These are phyloP conservation scores for Gynostemma pentaphyllum DNA, from an alignment of 306 rosid genomes.

Conservation along the genomic window DNA sequence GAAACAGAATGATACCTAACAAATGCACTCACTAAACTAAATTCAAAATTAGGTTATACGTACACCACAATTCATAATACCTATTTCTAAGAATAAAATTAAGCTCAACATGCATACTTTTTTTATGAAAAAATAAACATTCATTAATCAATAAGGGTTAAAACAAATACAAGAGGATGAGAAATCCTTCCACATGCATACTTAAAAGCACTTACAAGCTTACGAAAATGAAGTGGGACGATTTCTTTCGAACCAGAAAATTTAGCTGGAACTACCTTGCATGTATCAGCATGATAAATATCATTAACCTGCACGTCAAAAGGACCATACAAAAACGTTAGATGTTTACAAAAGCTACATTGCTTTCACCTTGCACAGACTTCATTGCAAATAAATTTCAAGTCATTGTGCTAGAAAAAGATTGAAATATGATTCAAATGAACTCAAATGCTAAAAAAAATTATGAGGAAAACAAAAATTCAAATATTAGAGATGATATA, in stretches of 20 bases:
- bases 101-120: too few relatives aligned
- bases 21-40: neutral
- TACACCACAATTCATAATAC: neutral
- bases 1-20: neutral
- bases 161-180: too few relatives aligned
- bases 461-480: neutral
- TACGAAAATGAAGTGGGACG: slow-evolving; percentile 56
- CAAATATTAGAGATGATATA: neutral
- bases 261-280: slow-evolving; percentile 84
- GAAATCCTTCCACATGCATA: neutral
- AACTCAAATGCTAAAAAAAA: neutral
- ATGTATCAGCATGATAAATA: slow-evolving; percentile 66
- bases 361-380: neutral
- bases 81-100: neutral
- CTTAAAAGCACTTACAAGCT: slow-evolving; percentile 30
- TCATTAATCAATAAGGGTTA: too few relatives aligned
- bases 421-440: neutral
- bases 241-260: slow-evolving; percentile 91
- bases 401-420: neutral
- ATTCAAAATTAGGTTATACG: neutral
- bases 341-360: neutral
- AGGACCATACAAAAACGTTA: neutral
- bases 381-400: neutral
- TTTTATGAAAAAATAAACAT: too few relatives aligned
- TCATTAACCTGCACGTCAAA: slow-evolving; percentile 45